These are phyloP conservation scores for Cytospora mali DNA, from an alignment of 2,329 filamentous ascomycete species.

Conservation along the genomic window DNA sequence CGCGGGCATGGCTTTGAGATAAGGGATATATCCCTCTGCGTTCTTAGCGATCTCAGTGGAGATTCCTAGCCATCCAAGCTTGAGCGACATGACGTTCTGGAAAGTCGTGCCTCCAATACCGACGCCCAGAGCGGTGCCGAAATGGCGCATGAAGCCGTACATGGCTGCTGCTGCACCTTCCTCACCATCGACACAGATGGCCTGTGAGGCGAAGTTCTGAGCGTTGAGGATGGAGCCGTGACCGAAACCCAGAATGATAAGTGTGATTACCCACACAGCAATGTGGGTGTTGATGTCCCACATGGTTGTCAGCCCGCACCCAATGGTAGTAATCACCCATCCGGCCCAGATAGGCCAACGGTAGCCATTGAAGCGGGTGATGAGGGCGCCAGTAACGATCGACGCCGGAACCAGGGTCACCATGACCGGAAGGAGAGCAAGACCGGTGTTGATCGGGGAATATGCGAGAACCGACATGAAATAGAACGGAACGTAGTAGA, in stretches of 20 bases:
- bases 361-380: constrained; percentile 39
- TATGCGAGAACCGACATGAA: constrained; percentile 41
- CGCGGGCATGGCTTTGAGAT: constrained; percentile 31
- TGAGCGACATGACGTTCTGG: constrained; percentile 44
- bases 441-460: constrained; percentile 38
- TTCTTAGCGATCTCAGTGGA: constrained; percentile 37
- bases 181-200: constrained; percentile 40
- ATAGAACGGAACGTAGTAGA: constrained; percentile 43
- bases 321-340: constrained; percentile 38
- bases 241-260: constrained; percentile 41
- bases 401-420: constrained; percentile 38
- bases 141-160: constrained; percentile 45
- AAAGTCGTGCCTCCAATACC: constrained; percentile 45
- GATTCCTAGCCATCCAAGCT: constrained; percentile 37
- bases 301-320: constrained; percentile 34
- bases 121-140: constrained; percentile 46
- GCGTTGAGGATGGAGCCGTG: constrained; percentile 44
- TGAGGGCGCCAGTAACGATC: constrained; percentile 38
- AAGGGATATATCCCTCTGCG: constrained; percentile 34
- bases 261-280: constrained; percentile 40
- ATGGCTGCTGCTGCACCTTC: constrained; percentile 44
- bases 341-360: constrained; percentile 44
- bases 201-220: constrained; percentile 44
- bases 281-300: constrained; percentile 35
- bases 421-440: constrained; percentile 40